Conservation (phyloP, 1,139 yeast genomes). For the Lodderomyces elongisporus region DNA sequence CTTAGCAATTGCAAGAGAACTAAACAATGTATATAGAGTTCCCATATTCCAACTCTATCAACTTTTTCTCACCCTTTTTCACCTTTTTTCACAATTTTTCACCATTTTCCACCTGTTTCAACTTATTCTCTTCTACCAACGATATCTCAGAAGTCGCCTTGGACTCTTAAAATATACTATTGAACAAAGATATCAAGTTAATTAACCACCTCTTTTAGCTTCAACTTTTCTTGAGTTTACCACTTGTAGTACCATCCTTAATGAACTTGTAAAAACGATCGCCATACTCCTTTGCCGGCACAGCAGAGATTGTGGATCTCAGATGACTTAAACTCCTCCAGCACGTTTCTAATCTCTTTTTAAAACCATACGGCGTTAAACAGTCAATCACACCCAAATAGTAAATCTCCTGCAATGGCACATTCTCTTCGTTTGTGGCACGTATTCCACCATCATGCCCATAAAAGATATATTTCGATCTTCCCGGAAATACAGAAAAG, state of each 20-base stretch:
- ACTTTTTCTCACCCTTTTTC: no score
- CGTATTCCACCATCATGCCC: constrained; percentile 84
- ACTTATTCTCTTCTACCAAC: no score
- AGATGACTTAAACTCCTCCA: constrained; percentile 74
- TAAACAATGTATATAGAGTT: no score
- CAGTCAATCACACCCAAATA: constrained; percentile 94
- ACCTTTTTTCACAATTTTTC: no score
- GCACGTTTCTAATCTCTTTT: constrained; percentile 79
- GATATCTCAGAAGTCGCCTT: no score
- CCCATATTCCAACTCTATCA: no score
- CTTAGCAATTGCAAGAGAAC: no score
- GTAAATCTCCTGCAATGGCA: constrained; percentile 67
- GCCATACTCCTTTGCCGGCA: constrained; percentile 89
- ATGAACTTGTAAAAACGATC: constrained; percentile 76
- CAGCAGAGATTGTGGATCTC: constrained; percentile 71
- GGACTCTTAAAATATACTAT: no score
- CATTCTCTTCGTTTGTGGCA: constrained; percentile 62
- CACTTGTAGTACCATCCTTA: constrained; percentile 28
- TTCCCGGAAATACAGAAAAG: constrained; percentile 42
- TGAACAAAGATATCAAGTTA: no score
- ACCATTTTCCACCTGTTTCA: no score
- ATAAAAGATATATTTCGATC: constrained; percentile 58
- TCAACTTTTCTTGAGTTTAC: constrained; percentile 7
- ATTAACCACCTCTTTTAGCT: no score
- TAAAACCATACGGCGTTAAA: constrained; percentile 73